Conservation (phyloP, 169 alveolate species). For the Perkinsus olseni region DNA sequence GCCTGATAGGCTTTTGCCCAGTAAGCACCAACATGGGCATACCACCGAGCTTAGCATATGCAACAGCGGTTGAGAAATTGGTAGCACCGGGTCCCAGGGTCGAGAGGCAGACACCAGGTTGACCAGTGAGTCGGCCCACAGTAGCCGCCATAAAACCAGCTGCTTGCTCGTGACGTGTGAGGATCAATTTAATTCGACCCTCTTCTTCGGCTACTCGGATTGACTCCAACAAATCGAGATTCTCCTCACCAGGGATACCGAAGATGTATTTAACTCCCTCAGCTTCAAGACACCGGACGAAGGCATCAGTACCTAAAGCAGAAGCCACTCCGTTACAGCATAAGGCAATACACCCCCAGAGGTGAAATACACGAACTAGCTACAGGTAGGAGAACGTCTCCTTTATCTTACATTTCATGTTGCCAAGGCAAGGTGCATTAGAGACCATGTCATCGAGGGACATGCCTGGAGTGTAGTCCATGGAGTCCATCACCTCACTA, state of each 20-base stretch:
- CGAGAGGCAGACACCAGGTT: not conserved
- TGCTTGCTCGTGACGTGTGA: not conserved
- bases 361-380: too few relatives aligned
- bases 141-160: not conserved
- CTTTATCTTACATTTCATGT: too few relatives aligned
- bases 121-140: not conserved
- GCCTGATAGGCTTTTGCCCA: not conserved
- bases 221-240: not conserved
- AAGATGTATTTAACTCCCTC: not conserved
- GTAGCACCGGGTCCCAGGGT: not conserved
- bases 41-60: not conserved
- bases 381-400: too few relatives aligned
- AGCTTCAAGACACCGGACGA: not conserved
- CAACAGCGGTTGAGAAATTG: not conserved
- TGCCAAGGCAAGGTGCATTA: too few relatives aligned
- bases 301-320: not conserved
- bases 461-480: too few relatives aligned
- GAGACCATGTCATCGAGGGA: too few relatives aligned
- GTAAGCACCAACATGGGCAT: not conserved
- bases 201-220: not conserved
- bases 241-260: constrained; percentile 1
- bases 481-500: not conserved
- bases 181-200: not conserved
- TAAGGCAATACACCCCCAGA: too few relatives aligned
- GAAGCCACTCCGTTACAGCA: too few relatives aligned